A percentile compares a stretch with the other conserved stretches of the same genome.
Conservation (phyloP, 495 filamentous ascomycete species). For the Apiosordaria backusii region DNA sequence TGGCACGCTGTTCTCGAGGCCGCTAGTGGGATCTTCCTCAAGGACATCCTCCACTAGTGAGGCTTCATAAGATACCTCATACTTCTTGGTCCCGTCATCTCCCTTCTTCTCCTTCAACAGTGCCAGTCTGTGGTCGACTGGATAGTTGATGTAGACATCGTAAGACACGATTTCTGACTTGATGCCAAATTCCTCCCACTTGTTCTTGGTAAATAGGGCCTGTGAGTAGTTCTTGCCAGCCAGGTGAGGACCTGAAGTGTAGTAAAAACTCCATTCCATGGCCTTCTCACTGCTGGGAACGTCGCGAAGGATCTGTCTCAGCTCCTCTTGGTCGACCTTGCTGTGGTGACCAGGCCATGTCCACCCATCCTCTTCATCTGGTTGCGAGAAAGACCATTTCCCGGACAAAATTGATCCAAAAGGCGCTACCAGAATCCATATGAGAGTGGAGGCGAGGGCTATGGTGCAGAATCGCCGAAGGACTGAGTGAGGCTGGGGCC, state of each 20-base stretch:
- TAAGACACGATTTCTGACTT: slow-evolving; percentile 70
- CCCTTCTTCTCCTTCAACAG: slow-evolving; percentile 63
- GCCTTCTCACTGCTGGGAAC: slow-evolving; percentile 68
- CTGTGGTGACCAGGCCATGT: slow-evolving; percentile 25
- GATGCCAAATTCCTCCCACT: slow-evolving; percentile 82
- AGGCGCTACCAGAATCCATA: slow-evolving; percentile 60
- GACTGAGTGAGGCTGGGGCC: slow-evolving; percentile 64
- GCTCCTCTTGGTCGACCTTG: slow-evolving; percentile 56
- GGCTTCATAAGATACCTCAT: slow-evolving; percentile 73
- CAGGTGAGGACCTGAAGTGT: slow-evolving; percentile 83
- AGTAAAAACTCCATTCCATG: slow-evolving; percentile 84
- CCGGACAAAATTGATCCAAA: slow-evolving; percentile 48
- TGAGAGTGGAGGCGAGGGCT: slow-evolving; percentile 51
- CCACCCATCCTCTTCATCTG: slow-evolving; percentile 38
- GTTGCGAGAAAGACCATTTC: slow-evolving; percentile 37
- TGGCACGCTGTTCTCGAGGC: slow-evolving; percentile 70
- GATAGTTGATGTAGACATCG: slow-evolving; percentile 91
- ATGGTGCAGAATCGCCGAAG: slow-evolving; percentile 72
- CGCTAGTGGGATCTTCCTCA: slow-evolving; percentile 76
- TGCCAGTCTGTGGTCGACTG: slow-evolving; percentile 71
- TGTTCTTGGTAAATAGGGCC: slow-evolving; percentile 81
- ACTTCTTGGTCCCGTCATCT: slow-evolving; percentile 32
- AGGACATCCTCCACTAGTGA: slow-evolving; percentile 80
- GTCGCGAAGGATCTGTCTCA: slow-evolving; percentile 64
- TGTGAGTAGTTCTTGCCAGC: slow-evolving; percentile 84